Base-by-base conservation (phyloP, 345 rosid species). In the Excoecaria agallocha region DNA sequence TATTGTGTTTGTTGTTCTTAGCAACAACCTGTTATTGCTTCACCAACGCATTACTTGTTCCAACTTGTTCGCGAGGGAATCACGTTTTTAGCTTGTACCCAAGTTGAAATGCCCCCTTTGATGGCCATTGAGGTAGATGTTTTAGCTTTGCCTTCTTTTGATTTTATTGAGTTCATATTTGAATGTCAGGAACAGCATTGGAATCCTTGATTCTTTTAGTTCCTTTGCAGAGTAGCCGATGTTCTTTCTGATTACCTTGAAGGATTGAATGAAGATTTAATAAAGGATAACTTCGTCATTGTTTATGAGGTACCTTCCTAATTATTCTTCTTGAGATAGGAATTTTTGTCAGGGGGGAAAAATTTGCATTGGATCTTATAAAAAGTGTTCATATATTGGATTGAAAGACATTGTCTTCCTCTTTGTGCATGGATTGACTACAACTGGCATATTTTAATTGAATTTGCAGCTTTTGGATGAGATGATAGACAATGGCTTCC, bases 401-500 rank as follows among this genome's bases (percentile, higher is more conserved):
- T 60, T 0, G 30, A 35, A 35, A 60, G 43, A 60, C 35, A 3
- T 12, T 43, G 16, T 30, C 65, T 60, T 25, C 41, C 7, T 24
- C 37, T 5, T 43, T 74, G 24, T 60, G 19, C 46, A 76, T 77
- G 37, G 70, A 63, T 66, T 76, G 52, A 78, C 20, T 59, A 51
- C 38, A 56, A 76, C 24, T 20, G 15, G 35, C 51, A 68, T 50
- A 12, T 55, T 71, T 77, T 30, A 11, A 6, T 63, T 64, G 38
- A 64, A 64, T 46, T 79, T 85, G 88, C 91, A 94, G 97, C 95
- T 92, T 71, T 75, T 92, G 82, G 98, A 95, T 79, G 98, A 95
- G 91, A 95, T 95, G 99, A 93, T 95, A 78, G 96, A 91, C 80
- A 95, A 95, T 78, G 98, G 98, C 73, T 93, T 89, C 85, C 99